Base-by-base conservation (phyloP, 2,329 filamentous ascomycete species). In the Sporothrix protearum region DNA sequence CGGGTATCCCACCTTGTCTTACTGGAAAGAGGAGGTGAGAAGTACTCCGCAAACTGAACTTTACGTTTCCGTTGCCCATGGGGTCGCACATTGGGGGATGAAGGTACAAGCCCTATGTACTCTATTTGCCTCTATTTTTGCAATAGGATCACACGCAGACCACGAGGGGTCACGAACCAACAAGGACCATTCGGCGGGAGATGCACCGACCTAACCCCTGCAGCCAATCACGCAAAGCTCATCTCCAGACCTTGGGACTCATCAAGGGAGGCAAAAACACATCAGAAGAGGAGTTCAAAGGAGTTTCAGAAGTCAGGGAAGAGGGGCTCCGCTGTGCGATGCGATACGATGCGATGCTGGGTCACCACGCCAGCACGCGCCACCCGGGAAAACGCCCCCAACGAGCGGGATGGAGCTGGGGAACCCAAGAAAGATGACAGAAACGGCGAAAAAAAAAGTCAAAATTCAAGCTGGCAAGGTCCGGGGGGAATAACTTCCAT, bases 151-250 rank as follows among this genome's bases (percentile, higher is more conserved):
- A 30, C 63, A 66, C 63, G 55, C 55, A n/a, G 42, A 47, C 25
- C 49, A 25, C 49, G 49, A 53, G 22, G 22, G 49, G 3, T 8
- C 49, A 53, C 3, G 12, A 28, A 45, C 10, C 36, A 64, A 10
- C 28, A 14, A 14, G 25, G 25, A 39, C 39, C 25, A 33, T 39
- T 69, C 68, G 68, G 68, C 6, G 55, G 53, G 55, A 61, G 33
- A 69, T 59, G 53, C 53, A 69, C 68, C 68, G 68, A 69, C 25
- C 14, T 8, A 22, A 10, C 39, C 16, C 28, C 36, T 64, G 59
- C 39, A 28, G 36, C 59, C 59, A 63, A 63, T 45, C 36, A 63
- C 5, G 22, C 59, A 42, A n/a, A n/a, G n/a, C 59, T 63, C 57
- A 63, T 42, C n/a, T 42, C 57, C 33, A 39, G 19, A n/a, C 30